phyloP scores from a whole-genome alignment of 2,329 filamentous ascomycete species.

The Ceratocystis eucalypticola region DNA sequence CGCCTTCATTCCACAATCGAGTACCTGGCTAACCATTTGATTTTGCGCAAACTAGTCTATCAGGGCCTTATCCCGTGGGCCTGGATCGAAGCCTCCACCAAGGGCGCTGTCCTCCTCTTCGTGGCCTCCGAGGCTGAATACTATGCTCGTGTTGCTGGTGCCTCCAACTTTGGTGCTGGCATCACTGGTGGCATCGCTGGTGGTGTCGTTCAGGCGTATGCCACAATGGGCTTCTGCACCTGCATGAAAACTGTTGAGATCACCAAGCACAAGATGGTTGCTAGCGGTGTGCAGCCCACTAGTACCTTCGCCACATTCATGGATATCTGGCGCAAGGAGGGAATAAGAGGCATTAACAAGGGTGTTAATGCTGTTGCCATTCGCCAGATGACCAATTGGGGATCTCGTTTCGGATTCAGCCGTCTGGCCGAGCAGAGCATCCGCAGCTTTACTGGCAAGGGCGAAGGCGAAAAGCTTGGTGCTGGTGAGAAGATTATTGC shows the following conservation, averaged over 20 bases:
- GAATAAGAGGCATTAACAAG: slow-evolving; percentile 91
- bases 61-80: slow-evolving; percentile 99
- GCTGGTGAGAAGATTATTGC: slow-evolving; percentile 81
- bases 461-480: slow-evolving; percentile 61
- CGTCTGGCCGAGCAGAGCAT: slow-evolving; percentile 85
- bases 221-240: slow-evolving; percentile 99
- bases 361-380: slow-evolving; percentile 98
- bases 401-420: slow-evolving; percentile 84
- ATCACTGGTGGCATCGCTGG: slow-evolving; percentile 86
- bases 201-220: slow-evolving; percentile 94
- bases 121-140: slow-evolving; percentile 97
- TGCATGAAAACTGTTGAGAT: slow-evolving; percentile 99
- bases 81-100: slow-evolving; percentile 99
- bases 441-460: slow-evolving; percentile 63
- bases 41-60: slow-evolving; percentile 54
- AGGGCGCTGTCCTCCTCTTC: slow-evolving; percentile 97
- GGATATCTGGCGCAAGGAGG: slow-evolving; percentile 90
- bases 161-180: slow-evolving; percentile 73
- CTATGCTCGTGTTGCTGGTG: slow-evolving; percentile 72
- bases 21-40: slow-evolving; percentile 11
- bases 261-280: slow-evolving; percentile 91
- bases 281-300: slow-evolving; percentile 68
- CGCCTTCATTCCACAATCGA: slow-evolving; percentile 21
- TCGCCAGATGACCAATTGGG: slow-evolving; percentile 99
- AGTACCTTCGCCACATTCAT: slow-evolving; percentile 91